Conservation (phyloP, 805 yeast species). For the Maudiozyma bulderi region DNA sequence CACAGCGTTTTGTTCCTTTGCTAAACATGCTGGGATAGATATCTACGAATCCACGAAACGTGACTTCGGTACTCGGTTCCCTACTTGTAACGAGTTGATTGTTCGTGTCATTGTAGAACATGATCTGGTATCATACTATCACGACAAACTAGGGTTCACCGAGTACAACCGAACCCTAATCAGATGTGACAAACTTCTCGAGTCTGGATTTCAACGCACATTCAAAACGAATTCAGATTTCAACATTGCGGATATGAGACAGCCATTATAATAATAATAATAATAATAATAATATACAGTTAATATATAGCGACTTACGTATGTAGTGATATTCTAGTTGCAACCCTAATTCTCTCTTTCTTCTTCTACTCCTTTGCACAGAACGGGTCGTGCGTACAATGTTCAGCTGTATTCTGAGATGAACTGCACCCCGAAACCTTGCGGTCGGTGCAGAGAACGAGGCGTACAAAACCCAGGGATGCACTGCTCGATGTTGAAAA, state of each 20-base stretch:
- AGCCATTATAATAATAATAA: no score
- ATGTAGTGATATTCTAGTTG: no score
- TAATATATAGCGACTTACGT: no score
- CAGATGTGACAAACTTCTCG: slow-evolving; percentile 15
- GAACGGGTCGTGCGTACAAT: no score
- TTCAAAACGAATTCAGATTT: slow-evolving; percentile 34
- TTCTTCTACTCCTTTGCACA: no score
- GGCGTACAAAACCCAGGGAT: no score
- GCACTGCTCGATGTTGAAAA: no score
- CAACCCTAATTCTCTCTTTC: no score
- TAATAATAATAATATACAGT: neutral
- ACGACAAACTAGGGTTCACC: slow-evolving; percentile 31
- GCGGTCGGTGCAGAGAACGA: no score
- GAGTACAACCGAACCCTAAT: slow-evolving; percentile 19
- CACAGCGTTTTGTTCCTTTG: slow-evolving; percentile 44
- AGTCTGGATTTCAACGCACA: slow-evolving; percentile 31
- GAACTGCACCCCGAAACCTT: no score
- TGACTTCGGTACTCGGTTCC: slow-evolving; percentile 11
- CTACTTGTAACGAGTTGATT: slow-evolving; percentile 11
- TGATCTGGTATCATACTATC: slow-evolving; percentile 37
- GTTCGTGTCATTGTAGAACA: slow-evolving; percentile 44
- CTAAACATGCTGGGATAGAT: slow-evolving; percentile 9
- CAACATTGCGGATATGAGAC: slow-evolving; percentile 24
- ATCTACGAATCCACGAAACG: slow-evolving; percentile 6
- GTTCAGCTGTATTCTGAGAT: no score